phyloP scores from a whole-genome alignment of 768 basidiomycete species.

The Lentinula edodes region DNA sequence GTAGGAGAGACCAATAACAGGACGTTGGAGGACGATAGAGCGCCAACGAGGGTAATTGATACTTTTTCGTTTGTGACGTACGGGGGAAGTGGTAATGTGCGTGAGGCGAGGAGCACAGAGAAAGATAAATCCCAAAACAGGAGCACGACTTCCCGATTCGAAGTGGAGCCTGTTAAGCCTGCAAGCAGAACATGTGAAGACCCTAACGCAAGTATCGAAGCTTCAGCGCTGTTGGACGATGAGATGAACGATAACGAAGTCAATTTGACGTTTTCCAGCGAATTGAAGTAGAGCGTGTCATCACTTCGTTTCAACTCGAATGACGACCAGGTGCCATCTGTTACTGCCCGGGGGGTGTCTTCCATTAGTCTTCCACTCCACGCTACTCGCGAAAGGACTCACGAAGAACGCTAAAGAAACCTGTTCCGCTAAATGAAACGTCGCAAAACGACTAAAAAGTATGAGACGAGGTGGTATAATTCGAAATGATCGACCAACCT shows the following conservation, averaged over 20 bases:
- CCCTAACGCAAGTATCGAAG: constrained; percentile 43
- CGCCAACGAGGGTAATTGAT: constrained; percentile 22
- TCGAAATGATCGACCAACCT: background rate
- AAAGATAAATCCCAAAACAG: constrained; percentile 70
- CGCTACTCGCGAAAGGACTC: background rate
- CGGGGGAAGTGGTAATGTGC: constrained; percentile 45
- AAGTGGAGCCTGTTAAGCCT: constrained; percentile 25
- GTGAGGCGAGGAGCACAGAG: constrained; percentile 53
- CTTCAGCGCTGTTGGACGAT: constrained; percentile 8
- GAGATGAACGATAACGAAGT: background rate
- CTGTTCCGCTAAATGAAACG: background rate
- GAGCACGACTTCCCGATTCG: constrained; percentile 40
- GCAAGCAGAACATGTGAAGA: constrained; percentile 58
- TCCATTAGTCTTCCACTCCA: background rate
- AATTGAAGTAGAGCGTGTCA: background rate
- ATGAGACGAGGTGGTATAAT: background rate
- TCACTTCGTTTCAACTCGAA: background rate
- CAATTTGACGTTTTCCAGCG: background rate
- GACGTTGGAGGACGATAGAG: constrained; percentile 37
- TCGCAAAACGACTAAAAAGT: background rate
- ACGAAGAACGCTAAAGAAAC: constrained; percentile 5
- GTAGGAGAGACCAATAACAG: constrained; percentile 44
- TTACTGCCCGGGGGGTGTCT: background rate
- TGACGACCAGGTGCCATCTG: background rate
- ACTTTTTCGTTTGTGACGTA: constrained; percentile 28